Evolutionary conservation across 2,329 filamentous ascomycete genomes (phyloP).

Genomic region (Pseudogymnoascus pannorum): DNA sequence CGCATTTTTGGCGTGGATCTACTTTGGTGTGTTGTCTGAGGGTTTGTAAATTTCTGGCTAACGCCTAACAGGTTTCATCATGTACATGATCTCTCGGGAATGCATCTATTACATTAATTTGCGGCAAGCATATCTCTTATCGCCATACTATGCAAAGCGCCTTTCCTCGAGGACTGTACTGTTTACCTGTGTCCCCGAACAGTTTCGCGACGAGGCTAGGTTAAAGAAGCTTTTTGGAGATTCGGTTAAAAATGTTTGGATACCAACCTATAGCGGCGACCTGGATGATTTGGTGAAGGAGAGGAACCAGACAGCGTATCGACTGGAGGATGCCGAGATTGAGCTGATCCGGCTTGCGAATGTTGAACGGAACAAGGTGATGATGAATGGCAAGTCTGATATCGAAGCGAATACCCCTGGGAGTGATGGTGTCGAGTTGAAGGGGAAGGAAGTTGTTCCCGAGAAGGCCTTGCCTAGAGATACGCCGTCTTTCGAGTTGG

Average conservation of each 20-base stretch:
- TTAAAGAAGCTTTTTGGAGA: constrained; percentile 53
- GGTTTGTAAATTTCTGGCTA: background rate
- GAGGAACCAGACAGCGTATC: constrained; percentile 50
- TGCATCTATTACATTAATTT: constrained; percentile 62
- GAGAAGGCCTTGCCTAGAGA: background rate
- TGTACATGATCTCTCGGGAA: constrained; percentile 60
- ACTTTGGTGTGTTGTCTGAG: constrained; percentile 35
- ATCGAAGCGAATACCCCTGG: constrained; percentile 14
- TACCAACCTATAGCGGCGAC: constrained; percentile 51
- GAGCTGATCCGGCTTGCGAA: constrained; percentile 53
- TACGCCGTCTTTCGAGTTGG: background rate
- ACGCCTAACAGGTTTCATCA: constrained; percentile 41
- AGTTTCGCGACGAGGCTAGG: constrained; percentile 51
- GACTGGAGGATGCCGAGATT: constrained; percentile 58
- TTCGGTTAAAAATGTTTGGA: constrained; percentile 57
- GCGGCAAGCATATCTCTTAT: constrained; percentile 60
- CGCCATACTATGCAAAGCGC: constrained; percentile 56
- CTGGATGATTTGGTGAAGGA: constrained; percentile 53
- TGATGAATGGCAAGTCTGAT: constrained; percentile 42
- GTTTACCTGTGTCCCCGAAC: constrained; percentile 56
- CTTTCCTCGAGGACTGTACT: constrained; percentile 62
- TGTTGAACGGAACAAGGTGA: constrained; percentile 43
- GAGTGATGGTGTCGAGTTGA: background rate
- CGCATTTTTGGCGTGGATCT: constrained; percentile 54
- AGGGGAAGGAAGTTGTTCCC: background rate